Evolutionary conservation across 2,329 filamentous ascomycete species (phyloP), one percentile per base, ranked within the genome.

Genomic region (Pleurostoma richardsiae): DNA sequence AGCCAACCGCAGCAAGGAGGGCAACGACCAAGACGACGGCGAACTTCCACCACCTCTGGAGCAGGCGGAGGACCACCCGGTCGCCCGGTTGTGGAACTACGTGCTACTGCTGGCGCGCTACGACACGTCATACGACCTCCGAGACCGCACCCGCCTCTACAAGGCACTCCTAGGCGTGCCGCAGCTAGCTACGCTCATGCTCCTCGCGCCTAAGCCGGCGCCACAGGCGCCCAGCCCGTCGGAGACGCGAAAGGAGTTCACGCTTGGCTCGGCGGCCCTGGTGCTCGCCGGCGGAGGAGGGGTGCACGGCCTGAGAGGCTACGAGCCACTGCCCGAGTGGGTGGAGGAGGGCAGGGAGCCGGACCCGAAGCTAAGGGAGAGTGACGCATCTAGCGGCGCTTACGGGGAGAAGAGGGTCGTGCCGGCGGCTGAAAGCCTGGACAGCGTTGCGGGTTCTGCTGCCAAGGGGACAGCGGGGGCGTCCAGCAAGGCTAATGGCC

Each of bases 61-160:
- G 3, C 64, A 65, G n/a, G 61, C 72, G 36, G 73, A 72, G 30
- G 71, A 77, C 4, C 85, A 96, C 56, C 81, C 86, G 0, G 84
- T 95, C 44, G 80, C 82, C 30, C 76, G 83, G 3, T 73, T 99
- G 2, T 99, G 90, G 84, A 80, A 86, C 30, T 95, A 99, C 58
- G 81, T 88, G 27, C 75, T 95, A 29, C 78, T 92, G 1, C 80
- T 99, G 1, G 88, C 88, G 30, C 83, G 94, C 50, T 99, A 97
- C 65, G 94, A 97, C 58, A 89, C 85, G 0, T 96, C 91, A 1
- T 99, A 95, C 66, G 91, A 97, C 60, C 81, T 99, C 3, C 89
- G 94, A 53, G 94, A 97, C 62, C 86, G 94, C 28, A 85, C 91
- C 2, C 83, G 94, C 30, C 79, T 96, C 51, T 97, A 95, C 70